Evolutionary conservation across 805 yeast genomes (phyloP).

Genomic region (Cyberlindnera amylophila): DNA sequence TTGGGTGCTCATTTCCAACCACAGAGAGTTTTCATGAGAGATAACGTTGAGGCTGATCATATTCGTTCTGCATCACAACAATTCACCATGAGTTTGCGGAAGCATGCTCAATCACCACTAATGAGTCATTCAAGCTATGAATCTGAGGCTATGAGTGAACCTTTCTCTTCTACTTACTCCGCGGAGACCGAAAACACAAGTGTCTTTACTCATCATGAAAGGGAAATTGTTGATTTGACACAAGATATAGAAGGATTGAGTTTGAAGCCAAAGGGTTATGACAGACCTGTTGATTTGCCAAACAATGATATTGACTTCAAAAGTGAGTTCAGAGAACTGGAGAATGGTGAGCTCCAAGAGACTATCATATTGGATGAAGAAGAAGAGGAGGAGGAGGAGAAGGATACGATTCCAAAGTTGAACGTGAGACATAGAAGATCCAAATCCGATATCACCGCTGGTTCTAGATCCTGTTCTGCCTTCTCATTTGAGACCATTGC

Average conservation of each 20-base stretch:
- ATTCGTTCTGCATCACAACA: slow-evolving; percentile 12
- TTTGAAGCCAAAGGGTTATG: slow-evolving; percentile 1
- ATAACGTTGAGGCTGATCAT: slow-evolving; percentile 19
- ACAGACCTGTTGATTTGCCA: not conserved
- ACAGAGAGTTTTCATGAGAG: slow-evolving; percentile 15
- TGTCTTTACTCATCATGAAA: not conserved
- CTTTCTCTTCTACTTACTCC: slow-evolving; percentile 18
- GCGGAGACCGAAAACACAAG: slow-evolving; percentile 13
- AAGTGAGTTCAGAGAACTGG: slow-evolving; percentile 17
- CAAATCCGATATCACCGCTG: slow-evolving; percentile 8
- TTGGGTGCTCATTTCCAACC: slow-evolving; percentile 19
- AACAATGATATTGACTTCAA: slow-evolving; percentile 6
- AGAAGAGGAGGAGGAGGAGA: slow-evolving; percentile 6
- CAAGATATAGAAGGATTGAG: slow-evolving; percentile 2
- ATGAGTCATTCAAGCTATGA: slow-evolving; percentile 25
- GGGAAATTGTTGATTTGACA: slow-evolving; percentile 10
- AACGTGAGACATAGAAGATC: slow-evolving; percentile 9
- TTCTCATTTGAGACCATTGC: slow-evolving; percentile 26
- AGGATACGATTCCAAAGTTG: slow-evolving; percentile 2
- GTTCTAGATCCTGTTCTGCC: slow-evolving; percentile 11
- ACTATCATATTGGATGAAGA: slow-evolving; percentile 22
- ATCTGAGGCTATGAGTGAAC: slow-evolving; percentile 23
- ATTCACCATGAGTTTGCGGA: slow-evolving; percentile 1
- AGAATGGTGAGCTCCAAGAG: slow-evolving; percentile 21
- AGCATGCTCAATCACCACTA: slow-evolving; percentile 12